A percentile compares a stretch with the other conserved stretches of the same genome.
Conservation (phyloP, 345 rosid species). For the Gossypium bickii region DNA sequence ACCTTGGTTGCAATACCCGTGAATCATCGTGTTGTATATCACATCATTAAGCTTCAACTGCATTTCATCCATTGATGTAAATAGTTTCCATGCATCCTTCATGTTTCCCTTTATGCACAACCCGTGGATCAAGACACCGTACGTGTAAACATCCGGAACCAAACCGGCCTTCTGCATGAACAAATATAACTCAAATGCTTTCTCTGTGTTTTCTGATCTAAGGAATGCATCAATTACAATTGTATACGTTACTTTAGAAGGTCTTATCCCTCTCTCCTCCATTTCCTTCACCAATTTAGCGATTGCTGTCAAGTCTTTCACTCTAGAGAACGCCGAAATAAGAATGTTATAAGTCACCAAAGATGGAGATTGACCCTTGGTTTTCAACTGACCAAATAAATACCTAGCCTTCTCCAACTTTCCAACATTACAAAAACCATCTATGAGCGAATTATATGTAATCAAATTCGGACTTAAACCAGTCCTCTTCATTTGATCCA, state of each 20-base stretch:
- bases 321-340: slow-evolving; percentile 47
- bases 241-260: slow-evolving; percentile 69
- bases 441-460: slow-evolving; percentile 59
- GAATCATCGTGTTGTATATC: slow-evolving; percentile 62
- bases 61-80: slow-evolving; percentile 43
- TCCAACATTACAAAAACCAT: slow-evolving; percentile 48
- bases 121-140: slow-evolving; percentile 61
- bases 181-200: slow-evolving; percentile 42
- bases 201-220: slow-evolving; percentile 48
- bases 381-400: slow-evolving; percentile 49
- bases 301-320: slow-evolving; percentile 37
- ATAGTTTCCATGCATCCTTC: slow-evolving; percentile 60
- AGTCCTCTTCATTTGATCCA: slow-evolving; percentile 38
- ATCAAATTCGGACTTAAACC: slow-evolving; percentile 54
- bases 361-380: slow-evolving; percentile 52
- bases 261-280: slow-evolving; percentile 70
- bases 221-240: slow-evolving; percentile 50
- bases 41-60: slow-evolving; percentile 57
- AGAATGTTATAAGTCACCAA: slow-evolving; percentile 56
- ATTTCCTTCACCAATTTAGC: slow-evolving; percentile 58
- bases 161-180: slow-evolving; percentile 56
- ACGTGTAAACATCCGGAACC: slow-evolving; percentile 58
- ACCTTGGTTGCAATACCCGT: slow-evolving; percentile 71
- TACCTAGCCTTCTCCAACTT: slow-evolving; percentile 43
- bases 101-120: slow-evolving; percentile 64